Conservation (phyloP, 345 rosid species). For the Cardamine resedifolia region DNA sequence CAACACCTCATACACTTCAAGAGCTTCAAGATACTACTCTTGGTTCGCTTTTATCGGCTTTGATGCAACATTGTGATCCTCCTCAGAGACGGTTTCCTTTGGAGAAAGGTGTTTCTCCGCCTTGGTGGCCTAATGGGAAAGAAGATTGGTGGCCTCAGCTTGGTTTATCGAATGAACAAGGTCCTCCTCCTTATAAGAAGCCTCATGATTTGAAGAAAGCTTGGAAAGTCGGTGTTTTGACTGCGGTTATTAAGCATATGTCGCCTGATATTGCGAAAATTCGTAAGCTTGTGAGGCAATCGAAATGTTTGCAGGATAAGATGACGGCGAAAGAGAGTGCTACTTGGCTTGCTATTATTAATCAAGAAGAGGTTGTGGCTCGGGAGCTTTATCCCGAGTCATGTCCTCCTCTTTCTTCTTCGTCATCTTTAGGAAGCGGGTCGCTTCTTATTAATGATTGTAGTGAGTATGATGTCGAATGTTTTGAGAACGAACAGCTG, state of each 20-base stretch:
- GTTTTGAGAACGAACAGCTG: constrained; percentile 42
- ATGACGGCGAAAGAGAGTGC: constrained; percentile 93
- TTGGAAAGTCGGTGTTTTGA: constrained; percentile 76
- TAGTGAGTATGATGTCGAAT: constrained; percentile 77
- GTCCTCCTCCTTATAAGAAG: constrained; percentile 82
- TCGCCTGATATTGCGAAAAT: constrained; percentile 74
- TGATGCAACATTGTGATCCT: constrained; percentile 88
- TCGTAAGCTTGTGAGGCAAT: constrained; percentile 78
- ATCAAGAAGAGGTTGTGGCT: constrained; percentile 68
- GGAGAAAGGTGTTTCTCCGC: constrained; percentile 81
- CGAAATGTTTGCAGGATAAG: constrained; percentile 84
- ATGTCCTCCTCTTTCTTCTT: constrained; percentile 42
- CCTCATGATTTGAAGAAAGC: constrained; percentile 91
- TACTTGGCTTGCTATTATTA: constrained; percentile 71
- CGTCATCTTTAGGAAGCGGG: constrained; percentile 50
- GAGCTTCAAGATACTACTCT: constrained; percentile 87
- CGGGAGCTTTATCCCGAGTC: constrained; percentile 63
- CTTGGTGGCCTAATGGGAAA: constrained; percentile 83
- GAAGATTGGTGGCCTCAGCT: constrained; percentile 85
- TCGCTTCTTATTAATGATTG: constrained; percentile 49
- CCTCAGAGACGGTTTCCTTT: constrained; percentile 81
- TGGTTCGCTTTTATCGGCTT: constrained; percentile 74
- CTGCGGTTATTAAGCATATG: constrained; percentile 84
- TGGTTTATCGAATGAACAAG: constrained; percentile 61
- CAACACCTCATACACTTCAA: constrained; percentile 60